These are phyloP conservation scores for Xylaria flabelliformis DNA, from an alignment of 495 filamentous ascomycete species.

Conservation along the genomic window DNA sequence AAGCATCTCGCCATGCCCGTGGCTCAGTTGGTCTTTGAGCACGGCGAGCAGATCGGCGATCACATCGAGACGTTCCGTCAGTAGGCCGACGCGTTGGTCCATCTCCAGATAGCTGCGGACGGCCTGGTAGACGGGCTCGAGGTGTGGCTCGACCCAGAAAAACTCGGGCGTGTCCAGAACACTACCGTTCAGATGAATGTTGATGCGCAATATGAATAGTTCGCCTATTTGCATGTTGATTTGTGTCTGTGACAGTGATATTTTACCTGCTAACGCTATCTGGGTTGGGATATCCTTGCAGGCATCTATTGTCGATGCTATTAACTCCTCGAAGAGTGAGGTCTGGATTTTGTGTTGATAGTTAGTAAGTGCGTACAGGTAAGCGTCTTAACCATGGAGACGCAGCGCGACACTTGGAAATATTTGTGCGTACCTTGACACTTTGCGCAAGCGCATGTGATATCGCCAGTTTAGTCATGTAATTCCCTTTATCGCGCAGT, in stretches of 20 bases:
- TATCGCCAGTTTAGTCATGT: constrained; percentile 98
- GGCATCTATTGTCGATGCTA: constrained; percentile 88
- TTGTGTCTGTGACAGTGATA: constrained; percentile 78
- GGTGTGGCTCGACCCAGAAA: constrained; percentile 97
- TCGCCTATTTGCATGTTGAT: constrained; percentile 99
- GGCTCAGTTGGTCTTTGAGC: constrained; percentile 93
- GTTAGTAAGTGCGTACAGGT: background rate
- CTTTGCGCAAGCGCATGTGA: constrained; percentile 93
- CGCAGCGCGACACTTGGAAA: background rate
- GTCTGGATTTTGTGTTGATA: constrained; percentile 60
- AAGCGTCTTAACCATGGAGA: background rate
- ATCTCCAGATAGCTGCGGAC: constrained; percentile 96
- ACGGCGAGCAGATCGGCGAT: constrained; percentile 94
- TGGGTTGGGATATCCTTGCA: constrained; percentile 90
- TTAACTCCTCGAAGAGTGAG: constrained; percentile 94
- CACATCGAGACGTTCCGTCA: constrained; percentile 90
- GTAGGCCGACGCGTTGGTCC: constrained; percentile 89
- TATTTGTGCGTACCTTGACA: constrained; percentile 68
- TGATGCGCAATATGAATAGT: constrained; percentile 95
- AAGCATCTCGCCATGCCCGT: constrained; percentile 93
- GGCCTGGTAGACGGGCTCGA: constrained; percentile 94
- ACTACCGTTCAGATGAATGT: constrained; percentile 95
- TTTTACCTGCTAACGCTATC: constrained; percentile 89
- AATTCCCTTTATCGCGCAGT: constrained; percentile 86
- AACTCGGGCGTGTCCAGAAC: constrained; percentile 97